Base-by-base conservation (phyloP, 352 stramenopile species). In the Pythium volutum region DNA sequence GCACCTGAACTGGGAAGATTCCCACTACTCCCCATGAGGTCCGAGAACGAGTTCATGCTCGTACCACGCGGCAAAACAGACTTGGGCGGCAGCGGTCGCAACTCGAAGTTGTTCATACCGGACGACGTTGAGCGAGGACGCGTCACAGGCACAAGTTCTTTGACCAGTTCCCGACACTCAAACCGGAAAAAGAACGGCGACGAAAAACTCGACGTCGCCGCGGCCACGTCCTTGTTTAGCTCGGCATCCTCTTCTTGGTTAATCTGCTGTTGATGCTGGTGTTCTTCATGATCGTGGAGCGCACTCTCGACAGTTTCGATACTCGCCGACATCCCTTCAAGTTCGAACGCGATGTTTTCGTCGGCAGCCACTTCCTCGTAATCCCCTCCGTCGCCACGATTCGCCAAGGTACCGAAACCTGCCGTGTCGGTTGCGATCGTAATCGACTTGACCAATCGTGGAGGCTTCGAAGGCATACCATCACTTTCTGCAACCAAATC, bases 111-210 rank as follows among this genome's bases (percentile, higher is more conserved):
- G 25, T 46, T 54, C 8, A 55, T 38, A 16, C 62, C 55, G 18
- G 62, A 64, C 8, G 62, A 64, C 18, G 43, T 64, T 22, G 61
- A 63, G 2, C 66, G 50, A 20, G 57, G 48, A 9, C 42, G 60
- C 15, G 22, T 45, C 31, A 8, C 31, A 5, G 59, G 45, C 23
- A 6, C 25, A 18, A 43, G 36, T 16, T 68, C 46, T 29, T 63
- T 52, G 1, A 47, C n/a, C 2, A 92, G 56, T 51, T 91, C 70
- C 23, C 79, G 80, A 36, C 76, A 94, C 57, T 95, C 87, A 46
- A 94, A 93, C 11, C 71, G 84, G 27, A 95, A 88, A 63, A 95
- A 95, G 54, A 94, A 93, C 36, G 87, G 83, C 9, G 85, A 74
- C 14, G 82, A 93, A 55, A 93, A 91, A 31, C 77, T 91, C 16